These are phyloP conservation scores for Saccharomycodes ludwigii DNA, from an alignment of 805 yeast species.

Conservation along the genomic window DNA sequence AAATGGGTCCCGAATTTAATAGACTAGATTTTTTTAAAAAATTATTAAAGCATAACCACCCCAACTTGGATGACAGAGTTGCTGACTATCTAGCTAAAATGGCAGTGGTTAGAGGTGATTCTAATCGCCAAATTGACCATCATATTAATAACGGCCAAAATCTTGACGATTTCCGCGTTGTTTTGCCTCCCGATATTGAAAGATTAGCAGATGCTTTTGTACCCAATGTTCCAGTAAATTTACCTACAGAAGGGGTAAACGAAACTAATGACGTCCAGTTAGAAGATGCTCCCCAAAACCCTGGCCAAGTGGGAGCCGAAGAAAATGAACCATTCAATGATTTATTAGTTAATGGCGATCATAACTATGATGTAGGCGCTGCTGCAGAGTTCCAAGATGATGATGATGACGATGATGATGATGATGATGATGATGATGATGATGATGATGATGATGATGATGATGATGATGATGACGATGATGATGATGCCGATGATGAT, in stretches of 20 bases:
- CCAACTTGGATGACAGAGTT: slow-evolving; percentile 16
- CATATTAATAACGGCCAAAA: too few species aligned
- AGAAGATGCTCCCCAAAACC: too few species aligned
- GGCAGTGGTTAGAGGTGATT: too few species aligned
- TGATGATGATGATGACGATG: slow-evolving; percentile 5
- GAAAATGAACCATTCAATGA: too few species aligned
- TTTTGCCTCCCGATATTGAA: not conserved
- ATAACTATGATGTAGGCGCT: too few species aligned
- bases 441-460: slow-evolving; percentile 19
- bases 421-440: slow-evolving; percentile 15
- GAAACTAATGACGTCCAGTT: slow-evolving; percentile 1
- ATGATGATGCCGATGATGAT: slow-evolving; percentile 4
- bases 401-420: slow-evolving; percentile 3
- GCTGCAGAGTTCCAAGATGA: slow-evolving; percentile 2
- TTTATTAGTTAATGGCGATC: too few species aligned
- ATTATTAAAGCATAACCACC: slow-evolving; percentile 20
- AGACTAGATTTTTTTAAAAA: slow-evolving; percentile 17
- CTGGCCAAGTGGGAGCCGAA: too few species aligned
- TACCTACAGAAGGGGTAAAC: not conserved
- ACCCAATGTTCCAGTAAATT: not conserved
- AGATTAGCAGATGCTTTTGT: not conserved
- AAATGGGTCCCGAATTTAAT: slow-evolving; percentile 37
- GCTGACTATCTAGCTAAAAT: not conserved
- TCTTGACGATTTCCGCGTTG: too few species aligned
- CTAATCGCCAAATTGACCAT: too few species aligned